Evolutionary conservation across 768 basidiomycete species (phyloP), one percentile per base, ranked within the genome.

Genomic region (Lentinus brumalis): DNA sequence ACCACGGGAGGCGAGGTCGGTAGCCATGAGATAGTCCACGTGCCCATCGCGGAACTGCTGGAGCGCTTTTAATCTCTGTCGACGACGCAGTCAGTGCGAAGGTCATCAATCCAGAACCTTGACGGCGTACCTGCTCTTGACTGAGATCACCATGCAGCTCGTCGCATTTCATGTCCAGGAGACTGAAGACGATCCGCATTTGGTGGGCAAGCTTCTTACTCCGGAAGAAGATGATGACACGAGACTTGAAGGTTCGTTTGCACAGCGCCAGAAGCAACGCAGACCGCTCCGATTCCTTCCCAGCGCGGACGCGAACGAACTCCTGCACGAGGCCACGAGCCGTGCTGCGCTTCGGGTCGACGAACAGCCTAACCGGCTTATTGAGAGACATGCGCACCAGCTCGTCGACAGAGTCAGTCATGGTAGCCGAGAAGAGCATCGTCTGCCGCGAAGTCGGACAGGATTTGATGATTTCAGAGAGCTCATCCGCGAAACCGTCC

Each of bases 131-230:
- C 83, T 97, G 94, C 75, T 98, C 97, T 75, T 99, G 97, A 15
- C 91, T 88, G 62, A 99, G 82, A 71, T 99, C 91, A 2, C 97
- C 97, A 68, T 99, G 97, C 57, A 99, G 74, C 72, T 99, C 97
- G 53, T 88, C 93, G 52, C 92, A 90, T 69, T 88, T 91, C 83
- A 97, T 81, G n/a, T 81, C 87, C n/a, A 93, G 75, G 31, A 99
- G 75, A 54, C 92, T 84, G 70, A 98, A 99, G 29, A 98, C 84
- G 51, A 98, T 86, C 52, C 95, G 88, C 83, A 98, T 91, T 75
- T 98, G 96, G 80, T 98, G 97, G 9, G 96, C 96, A 21, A 97
- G 80, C 66, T 95, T 96, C 75, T 99, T 99, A 76, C 95, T 98
- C 49, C 96, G 85, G 68, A 98, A 85, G 78, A 99, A 99, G 60